Percentiles rank a stretch among this genome's conserved stretches.
phyloP scores from a whole-genome alignment of 306 rosid species.

The Calophaca sinica region DNA sequence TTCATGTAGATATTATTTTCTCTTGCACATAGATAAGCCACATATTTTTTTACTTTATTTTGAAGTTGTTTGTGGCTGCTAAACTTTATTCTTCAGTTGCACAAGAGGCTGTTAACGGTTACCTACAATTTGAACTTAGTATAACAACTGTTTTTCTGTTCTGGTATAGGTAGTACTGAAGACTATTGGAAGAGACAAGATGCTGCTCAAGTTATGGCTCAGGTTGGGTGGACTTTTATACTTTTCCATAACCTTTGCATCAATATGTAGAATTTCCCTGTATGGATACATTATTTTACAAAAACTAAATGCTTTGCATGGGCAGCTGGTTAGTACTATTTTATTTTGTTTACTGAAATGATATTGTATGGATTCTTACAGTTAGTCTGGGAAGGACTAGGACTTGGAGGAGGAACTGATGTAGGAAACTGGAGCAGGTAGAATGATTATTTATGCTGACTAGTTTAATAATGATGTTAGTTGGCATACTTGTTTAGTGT shows the following conservation, averaged over 20 bases:
- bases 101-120: conserved; percentile 13
- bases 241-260: conserved; percentile 37
- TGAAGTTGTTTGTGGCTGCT: conserved; percentile 29
- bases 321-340: not conserved
- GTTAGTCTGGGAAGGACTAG: conserved; percentile 96
- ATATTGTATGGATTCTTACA: conserved; percentile 52
- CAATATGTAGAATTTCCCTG: conserved; percentile 24
- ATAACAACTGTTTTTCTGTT: conserved; percentile 25
- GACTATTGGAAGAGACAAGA: conserved; percentile 97
- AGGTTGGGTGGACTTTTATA: conserved; percentile 56
- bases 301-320: conserved; percentile 15
- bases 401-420: conserved; percentile 86
- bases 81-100: conserved; percentile 14
- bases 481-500: conserved; percentile 19
- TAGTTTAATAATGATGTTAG: conserved; percentile 27
- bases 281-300: conserved; percentile 13
- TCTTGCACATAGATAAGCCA: not conserved
- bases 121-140: conserved; percentile 24
- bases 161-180: conserved; percentile 87
- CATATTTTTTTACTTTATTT: not conserved
- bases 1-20: not conserved
- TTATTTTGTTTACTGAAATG: conserved; percentile 34
- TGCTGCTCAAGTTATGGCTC: conserved; percentile 89
- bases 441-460: conserved; percentile 17
- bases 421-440: conserved; percentile 93